A percentile compares a stretch with the other conserved stretches of the same genome.
Evolutionary conservation across 2,329 filamentous ascomycete genomes (phyloP).

Genomic region (Conoideocrella luteorostrata): DNA sequence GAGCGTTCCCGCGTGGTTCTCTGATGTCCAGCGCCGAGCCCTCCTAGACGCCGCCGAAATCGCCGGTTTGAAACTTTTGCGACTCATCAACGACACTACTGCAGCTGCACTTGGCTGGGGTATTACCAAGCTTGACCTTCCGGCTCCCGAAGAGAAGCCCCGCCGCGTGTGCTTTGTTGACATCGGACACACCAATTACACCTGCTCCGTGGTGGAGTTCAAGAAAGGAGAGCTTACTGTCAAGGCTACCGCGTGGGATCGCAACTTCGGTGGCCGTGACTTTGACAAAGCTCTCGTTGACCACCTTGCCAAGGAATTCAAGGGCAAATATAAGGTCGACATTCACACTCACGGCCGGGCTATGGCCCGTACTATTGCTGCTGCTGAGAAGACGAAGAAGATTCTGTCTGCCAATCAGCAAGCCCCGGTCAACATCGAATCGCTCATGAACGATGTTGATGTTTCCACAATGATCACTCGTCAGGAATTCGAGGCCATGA

Average conservation of each 20-base stretch:
- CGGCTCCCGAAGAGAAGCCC: slow-evolving; percentile 81
- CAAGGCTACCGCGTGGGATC: slow-evolving; percentile 86
- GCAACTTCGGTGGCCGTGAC: slow-evolving; percentile 94
- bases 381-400: slow-evolving; percentile 98
- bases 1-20: slow-evolving; percentile 95
- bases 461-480: slow-evolving; percentile 84
- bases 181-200: slow-evolving; percentile 95
- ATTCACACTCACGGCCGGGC: slow-evolving; percentile 88
- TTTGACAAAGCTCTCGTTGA: slow-evolving; percentile 94
- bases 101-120: slow-evolving; percentile 93
- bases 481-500: slow-evolving; percentile 86
- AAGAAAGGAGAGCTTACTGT: slow-evolving; percentile 93
- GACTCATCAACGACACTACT: slow-evolving; percentile 96
- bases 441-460: slow-evolving; percentile 96
- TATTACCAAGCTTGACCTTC: slow-evolving; percentile 95
- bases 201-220: slow-evolving; percentile 90
- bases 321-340: slow-evolving; percentile 96
- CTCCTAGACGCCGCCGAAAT: slow-evolving; percentile 90
- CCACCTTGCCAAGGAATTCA: slow-evolving; percentile 92
- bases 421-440: slow-evolving; percentile 93
- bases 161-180: slow-evolving; percentile 88
- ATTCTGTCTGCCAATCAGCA: slow-evolving; percentile 90
- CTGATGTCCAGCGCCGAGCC: slow-evolving; percentile 82
- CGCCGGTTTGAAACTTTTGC: slow-evolving; percentile 83
- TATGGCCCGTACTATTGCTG: slow-evolving; percentile 75